Conservation (phyloP, 2,329 filamentous ascomycete genomes). For the Didymella keratinophila region DNA sequence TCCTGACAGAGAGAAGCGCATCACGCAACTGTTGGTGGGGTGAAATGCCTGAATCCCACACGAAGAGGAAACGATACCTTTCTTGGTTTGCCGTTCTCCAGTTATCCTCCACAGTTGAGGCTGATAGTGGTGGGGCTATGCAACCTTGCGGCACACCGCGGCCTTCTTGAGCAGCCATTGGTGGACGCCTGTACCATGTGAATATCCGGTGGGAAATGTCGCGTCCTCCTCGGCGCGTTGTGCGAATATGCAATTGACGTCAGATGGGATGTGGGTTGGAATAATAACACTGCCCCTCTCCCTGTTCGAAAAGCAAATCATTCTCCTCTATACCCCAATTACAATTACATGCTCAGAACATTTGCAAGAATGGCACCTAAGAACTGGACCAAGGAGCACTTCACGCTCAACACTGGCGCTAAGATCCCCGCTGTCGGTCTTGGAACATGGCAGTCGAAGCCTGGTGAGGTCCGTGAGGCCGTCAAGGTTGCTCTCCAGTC, state of each 20-base stretch:
- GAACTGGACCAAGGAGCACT: conserved; percentile 48
- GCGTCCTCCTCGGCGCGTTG: conserved; percentile 18
- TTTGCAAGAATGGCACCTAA: conserved; percentile 43
- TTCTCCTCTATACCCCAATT: conserved; percentile 2
- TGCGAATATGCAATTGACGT: conserved; percentile 25
- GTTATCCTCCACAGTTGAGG: conserved; percentile 16
- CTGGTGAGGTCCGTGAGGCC: conserved; percentile 72
- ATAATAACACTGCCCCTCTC: conserved; percentile 17
- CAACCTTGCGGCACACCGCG: conserved; percentile 13
- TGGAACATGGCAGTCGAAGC: conserved; percentile 80
- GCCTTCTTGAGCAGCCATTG: conserved; percentile 11
- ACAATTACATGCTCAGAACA: conserved; percentile 34
- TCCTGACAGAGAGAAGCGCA: neutral
- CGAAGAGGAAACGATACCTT: conserved; percentile 11
- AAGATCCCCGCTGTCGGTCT: conserved; percentile 80
- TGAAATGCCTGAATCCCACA: conserved; percentile 3
- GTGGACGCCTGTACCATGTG: conserved; percentile 3
- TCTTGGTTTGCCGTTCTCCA: conserved; percentile 3
- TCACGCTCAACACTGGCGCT: conserved; percentile 63
- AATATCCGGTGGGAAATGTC: conserved; percentile 22
- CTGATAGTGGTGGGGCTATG: conserved; percentile 14
- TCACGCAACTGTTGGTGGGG: conserved; percentile 3
- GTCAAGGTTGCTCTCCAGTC: conserved; percentile 72
- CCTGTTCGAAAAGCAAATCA: neutral
- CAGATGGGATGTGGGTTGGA: conserved; percentile 15